A percentile compares a stretch with the other conserved stretches of the same genome.
phyloP scores from a whole-genome alignment of 306 rosid species.

The Coriaria nepalensis region DNA sequence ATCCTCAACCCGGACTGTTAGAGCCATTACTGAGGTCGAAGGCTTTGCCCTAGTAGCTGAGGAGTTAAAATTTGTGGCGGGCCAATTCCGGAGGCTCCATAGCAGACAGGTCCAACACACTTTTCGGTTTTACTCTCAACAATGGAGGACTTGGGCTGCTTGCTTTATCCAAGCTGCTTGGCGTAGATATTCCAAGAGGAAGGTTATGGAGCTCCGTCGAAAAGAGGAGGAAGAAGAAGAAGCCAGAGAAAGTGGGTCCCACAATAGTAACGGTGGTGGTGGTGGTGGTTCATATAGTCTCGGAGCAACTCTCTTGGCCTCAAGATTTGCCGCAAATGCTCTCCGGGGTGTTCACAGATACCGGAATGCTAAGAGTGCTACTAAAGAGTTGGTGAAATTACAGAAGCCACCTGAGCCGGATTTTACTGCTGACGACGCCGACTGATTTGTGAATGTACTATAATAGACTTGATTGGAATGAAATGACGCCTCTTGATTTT shows the following conservation, averaged over 20 bases:
- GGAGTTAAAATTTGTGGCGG: constrained; percentile 86
- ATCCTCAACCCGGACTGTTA: constrained; percentile 78
- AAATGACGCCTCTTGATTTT: no score
- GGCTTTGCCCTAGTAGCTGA: constrained; percentile 83
- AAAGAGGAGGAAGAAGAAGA: constrained; percentile 63
- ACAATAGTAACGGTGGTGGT: constrained; percentile 30
- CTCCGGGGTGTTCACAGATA: constrained; percentile 84
- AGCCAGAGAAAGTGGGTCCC: constrained; percentile 30
- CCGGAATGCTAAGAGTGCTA: constrained; percentile 64
- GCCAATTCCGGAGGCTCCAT: constrained; percentile 97
- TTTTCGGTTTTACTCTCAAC: constrained; percentile 92
- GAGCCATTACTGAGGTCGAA: constrained; percentile 81
- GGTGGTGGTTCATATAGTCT: constrained; percentile 59
- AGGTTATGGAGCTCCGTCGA: constrained; percentile 59
- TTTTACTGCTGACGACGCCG: constrained; percentile 74
- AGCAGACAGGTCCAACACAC: constrained; percentile 98
- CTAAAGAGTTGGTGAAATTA: constrained; percentile 67
- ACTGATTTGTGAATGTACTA: constrained; percentile 20
- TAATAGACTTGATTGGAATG: no score
- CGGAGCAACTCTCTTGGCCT: constrained; percentile 78
- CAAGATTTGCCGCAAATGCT: constrained; percentile 87
- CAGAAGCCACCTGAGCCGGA: constrained; percentile 99
- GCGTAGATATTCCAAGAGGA: constrained; percentile 86
- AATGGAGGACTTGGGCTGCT: constrained; percentile 99
- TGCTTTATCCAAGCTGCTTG: constrained; percentile 99